phyloP scores from a whole-genome alignment of 2,329 filamentous ascomycete genomes.

The Talaromyces sp. region DNA sequence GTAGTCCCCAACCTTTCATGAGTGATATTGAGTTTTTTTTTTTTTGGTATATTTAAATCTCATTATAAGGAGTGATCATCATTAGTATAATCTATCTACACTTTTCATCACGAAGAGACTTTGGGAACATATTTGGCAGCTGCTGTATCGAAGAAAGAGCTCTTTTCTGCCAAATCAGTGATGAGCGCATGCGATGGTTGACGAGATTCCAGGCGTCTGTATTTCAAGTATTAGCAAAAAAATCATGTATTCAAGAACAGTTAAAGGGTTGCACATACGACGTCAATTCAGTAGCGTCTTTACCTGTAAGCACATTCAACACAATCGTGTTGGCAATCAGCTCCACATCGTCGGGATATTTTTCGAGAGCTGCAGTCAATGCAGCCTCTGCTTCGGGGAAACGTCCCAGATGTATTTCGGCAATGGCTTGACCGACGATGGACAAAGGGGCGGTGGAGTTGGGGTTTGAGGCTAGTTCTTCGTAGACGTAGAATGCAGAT shows the following conservation, averaged over 20 bases:
- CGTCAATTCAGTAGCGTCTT: conserved; percentile 61
- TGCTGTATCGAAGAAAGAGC: conserved; percentile 78
- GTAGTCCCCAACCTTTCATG: neutral
- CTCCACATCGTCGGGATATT: conserved; percentile 67
- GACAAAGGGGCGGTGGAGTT: conserved; percentile 72
- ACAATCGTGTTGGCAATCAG: conserved; percentile 82
- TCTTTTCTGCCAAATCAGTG: conserved; percentile 77
- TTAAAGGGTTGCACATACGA: conserved; percentile 47
- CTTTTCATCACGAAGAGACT: conserved; percentile 44
- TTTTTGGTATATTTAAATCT: neutral
- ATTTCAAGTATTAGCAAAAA: neutral
- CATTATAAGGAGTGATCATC: conserved; percentile 3
- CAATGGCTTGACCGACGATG: conserved; percentile 82
- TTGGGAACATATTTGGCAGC: conserved; percentile 83
- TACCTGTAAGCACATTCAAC: conserved; percentile 71
- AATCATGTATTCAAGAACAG: neutral
- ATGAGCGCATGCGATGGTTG: conserved; percentile 69
- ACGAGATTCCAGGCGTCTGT: conserved; percentile 45
- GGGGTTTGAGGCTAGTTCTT: conserved; percentile 86
- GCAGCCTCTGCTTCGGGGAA: conserved; percentile 85
- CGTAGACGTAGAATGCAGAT: conserved; percentile 94
- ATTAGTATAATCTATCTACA: conserved; percentile 5
- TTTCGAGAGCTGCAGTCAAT: conserved; percentile 72
- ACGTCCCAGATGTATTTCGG: conserved; percentile 85
- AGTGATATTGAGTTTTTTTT: neutral